Evolutionary conservation across 2,329 filamentous ascomycete species (phyloP).

Genomic region (Penicillium sp.): DNA sequence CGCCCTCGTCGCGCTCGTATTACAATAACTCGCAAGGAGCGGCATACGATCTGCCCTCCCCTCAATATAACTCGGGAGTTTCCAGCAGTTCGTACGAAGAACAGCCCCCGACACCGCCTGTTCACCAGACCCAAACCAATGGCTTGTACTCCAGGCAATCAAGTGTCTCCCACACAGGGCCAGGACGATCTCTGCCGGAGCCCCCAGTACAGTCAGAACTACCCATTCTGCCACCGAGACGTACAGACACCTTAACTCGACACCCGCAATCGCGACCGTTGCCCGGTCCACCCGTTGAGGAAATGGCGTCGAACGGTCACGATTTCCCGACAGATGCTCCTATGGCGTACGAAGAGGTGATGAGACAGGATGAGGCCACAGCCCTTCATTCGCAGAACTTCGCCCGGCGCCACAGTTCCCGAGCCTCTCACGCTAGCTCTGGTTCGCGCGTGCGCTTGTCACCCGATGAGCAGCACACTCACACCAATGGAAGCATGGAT

Average conservation of each 20-base stretch:
- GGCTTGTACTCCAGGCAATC: slow-evolving; percentile 28
- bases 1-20: slow-evolving; percentile 26
- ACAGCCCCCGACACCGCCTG: slow-evolving; percentile 37
- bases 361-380: slow-evolving; percentile 59
- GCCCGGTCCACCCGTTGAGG: slow-evolving; percentile 58
- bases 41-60: slow-evolving; percentile 26
- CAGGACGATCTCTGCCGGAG: slow-evolving; percentile 45
- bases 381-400: slow-evolving; percentile 41
- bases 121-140: slow-evolving; percentile 30
- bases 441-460: slow-evolving; percentile 33
- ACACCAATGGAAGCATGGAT: slow-evolving; percentile 52
- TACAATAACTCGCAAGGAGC: slow-evolving; percentile 25
- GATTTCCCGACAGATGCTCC: not conserved
- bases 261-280: slow-evolving; percentile 61
- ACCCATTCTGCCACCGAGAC: slow-evolving; percentile 52
- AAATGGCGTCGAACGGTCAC: slow-evolving; percentile 27
- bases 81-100: slow-evolving; percentile 27
- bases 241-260: slow-evolving; percentile 55
- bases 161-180: slow-evolving; percentile 32
- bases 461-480: slow-evolving; percentile 47
- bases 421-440: slow-evolving; percentile 24
- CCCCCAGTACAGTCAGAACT: slow-evolving; percentile 56
- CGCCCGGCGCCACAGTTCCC: slow-evolving; percentile 27
- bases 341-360: slow-evolving; percentile 57
- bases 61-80: slow-evolving; percentile 21